Evolutionary conservation across 768 basidiomycete genomes (phyloP).

Genomic region (Collybia nuda): DNA sequence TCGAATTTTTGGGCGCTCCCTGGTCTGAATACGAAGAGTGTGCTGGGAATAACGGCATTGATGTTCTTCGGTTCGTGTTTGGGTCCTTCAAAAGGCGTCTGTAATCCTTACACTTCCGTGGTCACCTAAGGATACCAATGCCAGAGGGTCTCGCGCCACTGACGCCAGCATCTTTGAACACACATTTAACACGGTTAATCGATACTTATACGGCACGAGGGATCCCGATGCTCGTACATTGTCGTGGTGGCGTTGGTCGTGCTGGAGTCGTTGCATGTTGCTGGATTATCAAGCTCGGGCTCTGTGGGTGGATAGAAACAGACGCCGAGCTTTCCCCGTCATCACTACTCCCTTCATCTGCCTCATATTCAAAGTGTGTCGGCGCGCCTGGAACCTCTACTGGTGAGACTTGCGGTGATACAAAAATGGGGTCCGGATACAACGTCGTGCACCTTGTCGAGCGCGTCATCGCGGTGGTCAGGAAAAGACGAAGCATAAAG

Average conservation of each 20-base stretch:
- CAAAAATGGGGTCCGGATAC: neutral
- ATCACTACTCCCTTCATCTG: neutral
- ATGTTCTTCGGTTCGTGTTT: slow-evolving; percentile 66
- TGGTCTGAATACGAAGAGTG: slow-evolving; percentile 74
- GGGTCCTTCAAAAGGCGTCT: slow-evolving; percentile 8
- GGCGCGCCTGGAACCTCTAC: neutral
- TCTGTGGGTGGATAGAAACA: slow-evolving; percentile 68
- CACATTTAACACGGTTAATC: slow-evolving; percentile 64
- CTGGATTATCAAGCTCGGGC: slow-evolving; percentile 89
- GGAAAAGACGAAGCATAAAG: slow-evolving; percentile 79
- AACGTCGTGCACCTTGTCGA: slow-evolving; percentile 68
- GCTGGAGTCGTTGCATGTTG: slow-evolving; percentile 91
- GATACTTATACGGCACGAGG: slow-evolving; percentile 73
- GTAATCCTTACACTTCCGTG: slow-evolving; percentile 4
- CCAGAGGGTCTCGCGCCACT: slow-evolving; percentile 89
- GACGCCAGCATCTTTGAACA: slow-evolving; percentile 55
- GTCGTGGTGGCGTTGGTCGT: slow-evolving; percentile 91
- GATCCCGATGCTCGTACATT: slow-evolving; percentile 77
- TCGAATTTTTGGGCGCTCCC: slow-evolving; percentile 81
- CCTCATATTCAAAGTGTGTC: neutral
- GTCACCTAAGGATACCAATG: slow-evolving; percentile 65
- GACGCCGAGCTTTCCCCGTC: slow-evolving; percentile 1
- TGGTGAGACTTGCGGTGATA: neutral
- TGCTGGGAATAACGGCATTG: slow-evolving; percentile 66
- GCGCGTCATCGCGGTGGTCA: slow-evolving; percentile 68